A percentile compares a stretch with the other conserved stretches of the same genome.
phyloP scores from a whole-genome alignment of 2,329 filamentous ascomycete genomes.

The Phaeosphaeriaceae sp. region DNA sequence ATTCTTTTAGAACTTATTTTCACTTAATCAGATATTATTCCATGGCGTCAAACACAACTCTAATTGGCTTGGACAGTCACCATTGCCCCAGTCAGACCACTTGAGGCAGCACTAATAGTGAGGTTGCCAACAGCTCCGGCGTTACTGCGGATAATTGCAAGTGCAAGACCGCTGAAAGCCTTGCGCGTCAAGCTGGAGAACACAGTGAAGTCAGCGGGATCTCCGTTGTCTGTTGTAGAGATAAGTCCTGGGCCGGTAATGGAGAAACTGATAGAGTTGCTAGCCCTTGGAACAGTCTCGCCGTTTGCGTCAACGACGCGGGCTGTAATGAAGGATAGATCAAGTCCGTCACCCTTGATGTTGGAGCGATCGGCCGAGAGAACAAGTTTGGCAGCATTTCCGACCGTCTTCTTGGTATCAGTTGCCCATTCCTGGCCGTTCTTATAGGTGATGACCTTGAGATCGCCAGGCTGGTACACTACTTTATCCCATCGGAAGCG shows the following conservation, averaged over 20 bases:
- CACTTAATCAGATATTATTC: no score
- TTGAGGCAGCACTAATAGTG: conserved; percentile 3
- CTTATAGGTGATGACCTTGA: conserved; percentile 59
- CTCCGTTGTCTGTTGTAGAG: conserved; percentile 61
- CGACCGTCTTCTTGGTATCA: conserved; percentile 52
- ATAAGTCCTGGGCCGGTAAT: conserved; percentile 53
- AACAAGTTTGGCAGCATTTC: conserved; percentile 47
- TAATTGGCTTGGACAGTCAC: background rate
- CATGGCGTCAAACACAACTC: conserved; percentile 1
- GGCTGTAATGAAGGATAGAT: conserved; percentile 57
- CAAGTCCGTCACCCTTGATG: conserved; percentile 52
- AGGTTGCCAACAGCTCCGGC: conserved; percentile 1
- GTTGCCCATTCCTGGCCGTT: conserved; percentile 56
- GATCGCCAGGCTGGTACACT: conserved; percentile 56
- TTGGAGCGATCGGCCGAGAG: conserved; percentile 50
- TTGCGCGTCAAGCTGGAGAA: conserved; percentile 31
- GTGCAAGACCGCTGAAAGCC: conserved; percentile 33
- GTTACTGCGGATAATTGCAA: conserved; percentile 21
- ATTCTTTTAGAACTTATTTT: no score
- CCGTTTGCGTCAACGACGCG: conserved; percentile 55
- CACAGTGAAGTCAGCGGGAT: conserved; percentile 36
- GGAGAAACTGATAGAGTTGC: conserved; percentile 54
- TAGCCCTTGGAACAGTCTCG: conserved; percentile 53
- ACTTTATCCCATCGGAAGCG: conserved; percentile 64
- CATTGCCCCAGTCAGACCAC: background rate